A percentile compares a stretch with the other conserved stretches of the same genome.
Evolutionary conservation across 2,329 filamentous ascomycete genomes (phyloP).

Genomic region (Plenodomus tracheiphilus): DNA sequence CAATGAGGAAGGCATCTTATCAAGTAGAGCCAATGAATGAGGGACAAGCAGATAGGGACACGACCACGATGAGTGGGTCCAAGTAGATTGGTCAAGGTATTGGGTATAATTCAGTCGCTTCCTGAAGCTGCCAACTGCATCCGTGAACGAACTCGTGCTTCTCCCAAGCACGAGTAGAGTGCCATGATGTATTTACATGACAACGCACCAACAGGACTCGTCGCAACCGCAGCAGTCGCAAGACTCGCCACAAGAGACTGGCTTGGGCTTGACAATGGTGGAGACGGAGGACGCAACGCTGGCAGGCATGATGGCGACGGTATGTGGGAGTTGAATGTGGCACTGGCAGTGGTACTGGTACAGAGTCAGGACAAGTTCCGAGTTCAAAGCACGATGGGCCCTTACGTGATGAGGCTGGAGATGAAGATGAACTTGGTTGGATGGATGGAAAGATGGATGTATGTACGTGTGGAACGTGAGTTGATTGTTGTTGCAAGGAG

Average conservation of each 20-base stretch:
- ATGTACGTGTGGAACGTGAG: not conserved
- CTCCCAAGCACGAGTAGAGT: not conserved
- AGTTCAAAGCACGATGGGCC: not conserved
- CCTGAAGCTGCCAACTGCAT: too few relatives aligned
- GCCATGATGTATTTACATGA: not conserved
- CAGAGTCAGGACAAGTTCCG: not conserved
- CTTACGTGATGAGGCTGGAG: not conserved
- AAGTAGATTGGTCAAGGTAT: too few relatives aligned
- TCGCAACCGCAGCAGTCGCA: slow-evolving; percentile 47
- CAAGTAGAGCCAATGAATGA: too few relatives aligned
- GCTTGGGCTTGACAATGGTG: slow-evolving; percentile 44
- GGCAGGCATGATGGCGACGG: slow-evolving; percentile 35
- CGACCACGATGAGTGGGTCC: too few relatives aligned
- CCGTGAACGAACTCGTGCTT: slow-evolving; percentile 22
- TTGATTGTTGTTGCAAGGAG: not conserved
- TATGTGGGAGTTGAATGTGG: not conserved
- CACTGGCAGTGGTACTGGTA: not conserved
- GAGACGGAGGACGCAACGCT: slow-evolving; percentile 38
- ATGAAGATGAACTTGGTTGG: not conserved
- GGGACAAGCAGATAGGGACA: too few relatives aligned
- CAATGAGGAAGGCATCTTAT: too few relatives aligned
- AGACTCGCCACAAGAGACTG: slow-evolving; percentile 40
- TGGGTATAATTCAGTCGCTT: too few relatives aligned
- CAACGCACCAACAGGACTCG: slow-evolving; percentile 32
- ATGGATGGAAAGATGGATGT: too few relatives aligned